Percentiles rank a stretch among this genome's conserved stretches.
Evolutionary conservation across 192 early-diverging fungal species (phyloP).

Genomic region (Bifiguratus adelaidae): DNA sequence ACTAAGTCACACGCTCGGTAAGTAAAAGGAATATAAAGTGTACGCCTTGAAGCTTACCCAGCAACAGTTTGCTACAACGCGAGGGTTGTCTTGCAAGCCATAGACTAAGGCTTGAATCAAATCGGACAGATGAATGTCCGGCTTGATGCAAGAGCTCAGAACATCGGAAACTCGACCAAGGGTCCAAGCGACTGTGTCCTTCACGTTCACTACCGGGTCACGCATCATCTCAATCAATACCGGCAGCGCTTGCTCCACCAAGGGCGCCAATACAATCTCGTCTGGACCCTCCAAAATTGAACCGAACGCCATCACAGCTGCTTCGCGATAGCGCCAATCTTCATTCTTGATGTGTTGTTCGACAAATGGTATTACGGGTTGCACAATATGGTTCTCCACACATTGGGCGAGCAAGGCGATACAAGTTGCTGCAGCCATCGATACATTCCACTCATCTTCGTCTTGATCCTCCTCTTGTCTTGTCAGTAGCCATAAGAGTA

Average conservation of each 20-base stretch:
- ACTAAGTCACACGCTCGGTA: conserved; percentile 34
- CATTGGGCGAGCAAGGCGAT: conserved; percentile 78
- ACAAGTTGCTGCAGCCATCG: conserved; percentile 97
- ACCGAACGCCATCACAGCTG: conserved; percentile 97
- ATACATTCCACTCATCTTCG: conserved; percentile 98
- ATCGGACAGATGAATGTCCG: conserved; percentile 56
- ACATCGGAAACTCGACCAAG: conserved; percentile 89
- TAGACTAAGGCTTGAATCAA: conserved; percentile 66
- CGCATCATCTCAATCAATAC: conserved; percentile 82
- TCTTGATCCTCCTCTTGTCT: conserved; percentile 97
- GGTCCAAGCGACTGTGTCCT: conserved; percentile 98
- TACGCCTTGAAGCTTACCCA: conserved; percentile 45
- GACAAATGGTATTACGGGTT: conserved; percentile 82
- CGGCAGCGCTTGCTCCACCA: conserved; percentile 80
- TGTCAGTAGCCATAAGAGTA: conserved; percentile 81
- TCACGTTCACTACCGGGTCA: conserved; percentile 81
- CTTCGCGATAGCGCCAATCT: conserved; percentile 94
- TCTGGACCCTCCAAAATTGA: conserved; percentile 95
- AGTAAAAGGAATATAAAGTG: conserved; percentile 3
- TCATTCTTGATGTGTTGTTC: conserved; percentile 69
- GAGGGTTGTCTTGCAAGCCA: conserved; percentile 77
- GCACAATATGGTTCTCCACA: conserved; percentile 72
- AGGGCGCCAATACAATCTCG: conserved; percentile 40
- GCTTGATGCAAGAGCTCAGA: conserved; percentile 62
- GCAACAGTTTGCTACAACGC: conserved; percentile 92